Evolutionary conservation across 331 rosid genomes (phyloP), one percentile per base, ranked within the genome.

Genomic region (Prunus yedoensis): DNA sequence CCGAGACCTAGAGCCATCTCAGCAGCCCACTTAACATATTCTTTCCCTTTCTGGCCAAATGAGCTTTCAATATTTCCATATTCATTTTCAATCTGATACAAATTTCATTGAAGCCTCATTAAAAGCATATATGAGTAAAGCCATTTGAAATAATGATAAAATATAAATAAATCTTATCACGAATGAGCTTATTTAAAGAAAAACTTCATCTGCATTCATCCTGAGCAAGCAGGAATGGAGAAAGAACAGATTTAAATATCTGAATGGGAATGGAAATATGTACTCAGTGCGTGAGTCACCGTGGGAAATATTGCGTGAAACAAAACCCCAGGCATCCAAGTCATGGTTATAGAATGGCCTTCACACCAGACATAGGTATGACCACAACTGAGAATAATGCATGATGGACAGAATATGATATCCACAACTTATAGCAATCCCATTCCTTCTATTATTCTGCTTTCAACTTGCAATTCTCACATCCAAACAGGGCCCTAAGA

Each of bases 71-170:
- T 77, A 82, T 92, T 91, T 82, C 99, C 99, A 47, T 92, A 94
- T 85, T 94, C 99, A 85, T 94, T 94, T 86, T 94, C 99, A 81
- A 94, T 90, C 99, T 94, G 96, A 82, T 28, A 32, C 62, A 80
- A 77, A 77, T 32, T 75, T 50, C 53, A 61, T 73, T 49, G 54
- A 81, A 80, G 77, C 32, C 71, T 54, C 21, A 27, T 70, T 60
- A 66, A 14, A 70, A 28, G 43, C 50, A 62, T 60, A 70, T 75
- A 54, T 61, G 62, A 66, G 71, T 78, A 66, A 60, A 76, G 58
- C 77, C 65, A 64, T 32, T 41, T 77, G 79, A 6, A 58, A 70
- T 12, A 58, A 32, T 67, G 28, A 62, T 51, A 73, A 18, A 0
- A 15, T 8, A 11, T 15, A 18, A 62, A 17, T 65, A 61, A 71